Evolutionary conservation across 2,329 filamentous ascomycete genomes (phyloP).

Genomic region (Fusarium zealandicum): DNA sequence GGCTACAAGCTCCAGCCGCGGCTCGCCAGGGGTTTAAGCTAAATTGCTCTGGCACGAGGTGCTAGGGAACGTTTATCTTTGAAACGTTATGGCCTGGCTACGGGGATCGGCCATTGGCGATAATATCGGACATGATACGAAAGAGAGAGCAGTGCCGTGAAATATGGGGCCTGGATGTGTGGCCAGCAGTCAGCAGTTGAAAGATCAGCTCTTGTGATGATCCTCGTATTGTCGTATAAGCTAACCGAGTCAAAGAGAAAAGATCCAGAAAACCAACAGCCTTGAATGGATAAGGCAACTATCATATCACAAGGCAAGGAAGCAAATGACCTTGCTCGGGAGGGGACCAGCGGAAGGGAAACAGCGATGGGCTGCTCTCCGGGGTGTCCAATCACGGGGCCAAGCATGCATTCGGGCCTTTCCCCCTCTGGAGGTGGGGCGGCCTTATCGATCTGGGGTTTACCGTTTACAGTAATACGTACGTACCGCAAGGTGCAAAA

Average conservation of each 20-base stretch:
- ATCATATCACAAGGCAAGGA: too few species aligned
- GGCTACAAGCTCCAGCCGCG: constrained; percentile 4
- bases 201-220: too few species aligned
- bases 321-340: not conserved
- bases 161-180: too few species aligned
- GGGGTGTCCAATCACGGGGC: constrained; percentile 31
- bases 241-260: too few species aligned
- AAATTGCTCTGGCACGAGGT: constrained; percentile 12
- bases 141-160: too few species aligned
- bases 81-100: not conserved
- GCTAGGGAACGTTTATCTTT: not conserved
- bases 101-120: constrained; percentile 4
- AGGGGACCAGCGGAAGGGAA: not conserved
- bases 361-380: not conserved
- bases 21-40: not conserved
- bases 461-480: not conserved
- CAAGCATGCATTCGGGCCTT: constrained; percentile 36
- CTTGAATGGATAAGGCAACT: too few species aligned
- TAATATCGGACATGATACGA: too few species aligned
- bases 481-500: too few species aligned
- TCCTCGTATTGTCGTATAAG: too few species aligned
- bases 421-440: constrained; percentile 22
- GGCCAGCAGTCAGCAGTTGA: too few species aligned
- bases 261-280: too few species aligned
- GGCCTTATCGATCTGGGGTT: constrained; percentile 38